Evolutionary conservation across 139 green algal species (phyloP), one percentile per base, ranked within the genome.

Genomic region (Tetradesmus lagerheimii): DNA sequence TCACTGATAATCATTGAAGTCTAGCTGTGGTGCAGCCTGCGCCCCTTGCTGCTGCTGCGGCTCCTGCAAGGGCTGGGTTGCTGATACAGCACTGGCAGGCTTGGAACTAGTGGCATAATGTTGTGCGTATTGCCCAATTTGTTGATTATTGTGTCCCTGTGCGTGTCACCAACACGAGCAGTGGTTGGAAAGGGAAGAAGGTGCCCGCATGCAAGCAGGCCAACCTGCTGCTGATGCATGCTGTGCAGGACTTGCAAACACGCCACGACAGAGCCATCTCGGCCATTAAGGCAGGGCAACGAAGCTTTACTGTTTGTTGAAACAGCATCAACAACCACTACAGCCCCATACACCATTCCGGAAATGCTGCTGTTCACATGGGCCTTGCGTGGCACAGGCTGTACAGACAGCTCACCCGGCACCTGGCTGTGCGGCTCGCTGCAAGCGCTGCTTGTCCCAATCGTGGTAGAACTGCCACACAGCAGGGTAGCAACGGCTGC

Each of bases 1-100:
- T 71, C 6, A 39, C 75, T 81, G 35, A n/a, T 71, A 83, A 31
- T 89, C 74, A 75, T 83, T 43, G n/a, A 89, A 89, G 74, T 89
- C 45, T 39, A 89, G 71, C 43, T 82, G 84, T 43, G n/a, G 71
- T 37, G 41, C 15, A 20, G 62, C 2, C 38, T 66, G 62, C 23
- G 0, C 12, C 18, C 37, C 14, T 57, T 62, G 77, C 77, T 83
- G 77, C 38, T 83, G 77, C 77, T 83, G 76, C 76, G n/a, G 77
- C 25, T 39, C 38, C 38, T 47, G 77, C 77, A 37, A 16, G 31
- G 37, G 14, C 77, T 83, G 71, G 71, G n/a, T 79, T 20, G 57
- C 25, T 71, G 20, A 27, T 31, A 23, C 20, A 31, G 57, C 57
- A 31, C 23, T 8, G n/a, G 57, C 57, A 31, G 57, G 20, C 23